phyloP scores from a whole-genome alignment of 495 filamentous ascomycete species.

The Aspergillus bridgeri region DNA sequence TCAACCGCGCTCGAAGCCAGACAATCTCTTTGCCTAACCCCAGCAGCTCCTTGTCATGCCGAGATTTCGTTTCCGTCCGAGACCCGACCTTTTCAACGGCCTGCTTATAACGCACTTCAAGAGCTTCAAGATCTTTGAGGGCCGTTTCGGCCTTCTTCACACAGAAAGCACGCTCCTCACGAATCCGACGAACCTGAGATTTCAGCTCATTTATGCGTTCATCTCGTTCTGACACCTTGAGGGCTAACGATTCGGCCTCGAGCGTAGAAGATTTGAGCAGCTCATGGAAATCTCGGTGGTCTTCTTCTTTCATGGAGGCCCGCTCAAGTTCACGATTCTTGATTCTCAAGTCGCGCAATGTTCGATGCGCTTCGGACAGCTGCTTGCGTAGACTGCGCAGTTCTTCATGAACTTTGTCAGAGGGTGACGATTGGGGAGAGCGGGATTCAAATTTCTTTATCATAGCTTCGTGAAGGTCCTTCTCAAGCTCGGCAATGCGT shows the following conservation, averaged over 20 bases:
- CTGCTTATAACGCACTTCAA: conserved; percentile 52
- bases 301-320: conserved; percentile 49
- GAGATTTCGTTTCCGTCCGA: conserved; percentile 47
- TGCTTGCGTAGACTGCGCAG: conserved; percentile 59
- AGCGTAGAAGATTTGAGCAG: conserved; percentile 63
- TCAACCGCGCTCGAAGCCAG: conserved; percentile 75
- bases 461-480: conserved; percentile 51
- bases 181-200: conserved; percentile 50
- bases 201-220: conserved; percentile 54
- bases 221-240: conserved; percentile 54
- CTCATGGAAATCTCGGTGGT: conserved; percentile 64
- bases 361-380: conserved; percentile 58
- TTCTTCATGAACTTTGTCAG: conserved; percentile 56
- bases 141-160: conserved; percentile 47
- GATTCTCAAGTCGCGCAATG: conserved; percentile 53
- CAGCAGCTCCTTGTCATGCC: conserved; percentile 75
- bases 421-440: conserved; percentile 51
- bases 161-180: conserved; percentile 55
- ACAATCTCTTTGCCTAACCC: conserved; percentile 85
- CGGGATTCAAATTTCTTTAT: conserved; percentile 47
- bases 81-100: conserved; percentile 43
- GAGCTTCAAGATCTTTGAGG: conserved; percentile 49
- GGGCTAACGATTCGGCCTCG: conserved; percentile 59
- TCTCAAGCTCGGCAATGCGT: conserved; percentile 54
- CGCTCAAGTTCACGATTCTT: conserved; percentile 49